Base-by-base conservation (phyloP, 2,329 filamentous ascomycete species). In the Alternaria conjuncta region DNA sequence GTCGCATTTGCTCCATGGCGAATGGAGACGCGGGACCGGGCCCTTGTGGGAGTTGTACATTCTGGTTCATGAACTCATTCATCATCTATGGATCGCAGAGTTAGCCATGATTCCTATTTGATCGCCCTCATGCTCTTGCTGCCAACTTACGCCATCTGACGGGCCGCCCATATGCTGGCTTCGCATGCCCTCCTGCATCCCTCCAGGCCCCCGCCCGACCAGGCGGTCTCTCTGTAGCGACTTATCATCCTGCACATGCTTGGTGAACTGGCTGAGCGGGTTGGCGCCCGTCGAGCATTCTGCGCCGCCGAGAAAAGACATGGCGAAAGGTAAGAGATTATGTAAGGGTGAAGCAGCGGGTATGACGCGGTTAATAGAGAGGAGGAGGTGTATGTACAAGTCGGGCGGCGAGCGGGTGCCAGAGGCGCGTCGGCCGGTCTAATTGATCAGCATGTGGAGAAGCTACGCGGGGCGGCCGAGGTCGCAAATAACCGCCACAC, bases 201-300 rank as follows among this genome's bases (percentile, higher is more conserved):
- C 90, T 46, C 87, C 89, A 0, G 92, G 90, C 0, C 89, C 90
- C 69, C 90, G 86, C 66, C 92, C 93, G 64, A 92, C 90, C 65
- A 98, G 85, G 63, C 96, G 89, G 81, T 99, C 96, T 75, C 94
- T 88, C 83, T 98, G 96, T 61, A 98, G 85, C 61, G 92, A 96
- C 83, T 94, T 97, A 84, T 99, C 96, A 86, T 97, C 93, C 78
- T 96, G 92, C 61, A 96, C 93, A 81, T 97, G 94, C 82, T 99
- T 99, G 69, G 94, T 93, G 81, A 99, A 97, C 85, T 98, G 96
- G 79, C 93, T 95, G 75, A 99, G 89, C 61, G 96, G 96, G 82
- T 99, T 99, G 77, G 91, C 93, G 69, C 92, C 94, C 66, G 96
- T 96, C 60, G 95, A 98, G 86, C 96, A 99, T 84, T 98, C 96